A percentile compares a stretch with the other conserved stretches of the same genome.
phyloP scores from a whole-genome alignment of 306 rosid species.

The Lablab purpureus region DNA sequence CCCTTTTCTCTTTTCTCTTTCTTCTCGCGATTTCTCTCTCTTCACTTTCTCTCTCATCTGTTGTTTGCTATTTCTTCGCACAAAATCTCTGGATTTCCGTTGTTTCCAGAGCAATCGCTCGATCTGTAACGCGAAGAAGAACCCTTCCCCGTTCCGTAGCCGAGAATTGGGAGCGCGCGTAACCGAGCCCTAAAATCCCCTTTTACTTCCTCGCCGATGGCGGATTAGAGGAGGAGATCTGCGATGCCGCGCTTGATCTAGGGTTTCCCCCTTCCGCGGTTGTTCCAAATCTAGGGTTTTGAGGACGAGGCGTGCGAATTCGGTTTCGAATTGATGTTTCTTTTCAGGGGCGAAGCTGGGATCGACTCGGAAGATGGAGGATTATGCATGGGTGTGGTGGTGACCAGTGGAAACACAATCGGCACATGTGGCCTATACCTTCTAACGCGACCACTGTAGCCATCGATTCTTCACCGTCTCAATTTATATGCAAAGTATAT shows the following conservation, averaged over 20 bases:
- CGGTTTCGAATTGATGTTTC: conserved; percentile 91
- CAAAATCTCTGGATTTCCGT: conserved; percentile 68
- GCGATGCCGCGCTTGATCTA: conserved; percentile 58
- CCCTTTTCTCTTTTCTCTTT: conserved; percentile 30
- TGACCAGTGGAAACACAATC: conserved; percentile 85
- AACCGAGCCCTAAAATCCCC: conserved; percentile 62
- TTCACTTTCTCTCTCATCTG: conserved; percentile 50
- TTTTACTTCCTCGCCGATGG: background rate
- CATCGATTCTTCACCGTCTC: conserved; percentile 65
- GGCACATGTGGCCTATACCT: conserved; percentile 99
- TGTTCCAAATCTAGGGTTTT: conserved; percentile 47
- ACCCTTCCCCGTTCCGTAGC: conserved; percentile 28
- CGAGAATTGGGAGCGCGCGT: conserved; percentile 20
- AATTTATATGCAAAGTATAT: conserved; percentile 74
- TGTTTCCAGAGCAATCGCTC: conserved; percentile 55
- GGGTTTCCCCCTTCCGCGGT: conserved; percentile 50
- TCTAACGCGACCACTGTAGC: conserved; percentile 86
- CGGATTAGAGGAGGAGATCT: conserved; percentile 59
- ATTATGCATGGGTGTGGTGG: conserved; percentile 91
- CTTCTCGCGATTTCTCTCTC: conserved; percentile 24
- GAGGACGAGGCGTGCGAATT: conserved; percentile 47
- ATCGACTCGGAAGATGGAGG: conserved; percentile 86
- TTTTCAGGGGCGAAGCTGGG: conserved; percentile 68
- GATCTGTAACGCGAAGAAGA: conserved; percentile 55
- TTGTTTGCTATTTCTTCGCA: conserved; percentile 65